Base-by-base conservation (phyloP, 495 filamentous ascomycete genomes). In the Aspergillus sparsus region DNA sequence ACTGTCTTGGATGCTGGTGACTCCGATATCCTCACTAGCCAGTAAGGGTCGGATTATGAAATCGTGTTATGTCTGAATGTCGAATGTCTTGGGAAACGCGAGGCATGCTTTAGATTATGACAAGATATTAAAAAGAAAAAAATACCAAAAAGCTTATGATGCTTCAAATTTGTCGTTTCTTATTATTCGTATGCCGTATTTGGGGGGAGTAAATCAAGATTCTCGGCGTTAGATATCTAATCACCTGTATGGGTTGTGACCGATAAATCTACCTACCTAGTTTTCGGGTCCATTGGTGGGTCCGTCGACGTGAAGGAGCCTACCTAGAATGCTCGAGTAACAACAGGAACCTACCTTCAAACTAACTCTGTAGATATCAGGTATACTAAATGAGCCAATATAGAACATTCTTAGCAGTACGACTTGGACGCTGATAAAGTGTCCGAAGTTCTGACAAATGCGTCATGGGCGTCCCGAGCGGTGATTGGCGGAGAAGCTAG, bases 1-100 rank as follows among this genome's bases (percentile, higher is more conserved):
- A 87, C 92, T 61, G 87, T 97, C 74, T 79, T 98, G 45, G 93
- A 97, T 79, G 92, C 91, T 77, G 94, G 94, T 89, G 94, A 98
- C 86, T 94, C 90, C 56, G 93, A 98, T 80, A 97, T 98, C 77
- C 83, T 98, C 67, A 84, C 77, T 79, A 84, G 88, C 62, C 65
- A 67, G 63, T 69, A 69, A 64, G 62, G 49, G 63, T 63, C 49
- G 62, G 57, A 45, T 42, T 16, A 31, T 47, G 56, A 36, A 41
- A 45, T 65, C 57, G 53, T 66, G 62, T 69, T 66, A 64, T 66
- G 56, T 66, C 66, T 68, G 55, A 58, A 66, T 49, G 63, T 45
- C 46, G 53, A 58, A 56, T 59, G 55, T 37, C 51, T 50, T 45
- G 52, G 37, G 27, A 56, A 21, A 37, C 32, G 58, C 56, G 27